Evolutionary conservation across 2,329 filamentous ascomycete species (phyloP), one percentile per base, ranked within the genome.

Genomic region (Phyllosticta citriasiana): DNA sequence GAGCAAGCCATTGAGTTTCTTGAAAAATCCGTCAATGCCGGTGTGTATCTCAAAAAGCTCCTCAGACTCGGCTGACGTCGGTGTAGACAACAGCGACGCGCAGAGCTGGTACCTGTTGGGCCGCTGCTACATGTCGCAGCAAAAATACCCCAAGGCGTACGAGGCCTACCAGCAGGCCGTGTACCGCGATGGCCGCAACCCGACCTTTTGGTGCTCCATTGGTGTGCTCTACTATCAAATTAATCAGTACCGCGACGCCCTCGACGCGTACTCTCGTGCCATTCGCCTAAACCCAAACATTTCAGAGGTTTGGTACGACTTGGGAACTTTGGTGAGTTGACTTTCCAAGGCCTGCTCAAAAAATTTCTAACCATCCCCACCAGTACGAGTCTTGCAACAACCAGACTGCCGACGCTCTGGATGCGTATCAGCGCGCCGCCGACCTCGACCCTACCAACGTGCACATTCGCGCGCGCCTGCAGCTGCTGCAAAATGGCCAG

Each of bases 201-300:
- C 94, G 19, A 97, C 94, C 1, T 99, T 97, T 79, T 99, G 94
- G 94, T 97, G 94, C 79, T 97, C 93, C 9, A 99, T 99, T 72
- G 94, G 94, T 73, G 94, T 99, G 16, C 82, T 99, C 63, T 99
- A 99, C 75, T 99, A 97, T 78, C 94, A 97, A 77, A 99, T 99
- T 79, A 99, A 97, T 76, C 94, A 99, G 78, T 99, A 99, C 77
- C 87, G 94, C 63, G 94, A 99, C 79, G 94, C 94, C 2, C 83
- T 99, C 59, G 94, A 99, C 78, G 94, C 94, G 50, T 99, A 97
- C 76, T 97, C 92, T 64, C 89, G 94, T 63, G 94, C 94, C 55
- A 99, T 97, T 69, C 88, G 94, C 61, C 78, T 99, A 68, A 99
- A 97, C 73, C 94, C 94, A 4, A 97, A 96, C 79, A 97, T 99